phyloP scores from a whole-genome alignment of 2,329 filamentous ascomycete species.

The Alternaria tenuissima region DNA sequence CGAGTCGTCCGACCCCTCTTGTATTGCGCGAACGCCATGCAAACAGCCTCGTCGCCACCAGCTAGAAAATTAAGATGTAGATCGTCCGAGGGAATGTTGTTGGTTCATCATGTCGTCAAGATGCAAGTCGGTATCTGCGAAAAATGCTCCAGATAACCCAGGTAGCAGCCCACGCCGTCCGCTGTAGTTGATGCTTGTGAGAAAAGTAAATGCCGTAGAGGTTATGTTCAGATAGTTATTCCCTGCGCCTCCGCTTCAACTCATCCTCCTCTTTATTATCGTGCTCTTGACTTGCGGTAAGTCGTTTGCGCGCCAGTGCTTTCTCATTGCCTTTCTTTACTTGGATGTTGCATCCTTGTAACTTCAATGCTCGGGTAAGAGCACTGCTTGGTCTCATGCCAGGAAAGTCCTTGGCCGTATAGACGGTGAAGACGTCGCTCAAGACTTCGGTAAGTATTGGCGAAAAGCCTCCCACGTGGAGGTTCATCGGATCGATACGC shows the following conservation, averaged over 20 bases:
- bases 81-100: constrained; percentile 24
- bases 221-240: constrained; percentile 29
- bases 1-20: constrained; percentile 6
- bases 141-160: constrained; percentile 44
- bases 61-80: constrained; percentile 24
- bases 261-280: constrained; percentile 52
- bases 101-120: constrained; percentile 45
- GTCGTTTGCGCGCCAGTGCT: constrained; percentile 54
- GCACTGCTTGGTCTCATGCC: constrained; percentile 82
- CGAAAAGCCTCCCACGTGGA: constrained; percentile 61
- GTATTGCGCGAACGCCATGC: constrained; percentile 11
- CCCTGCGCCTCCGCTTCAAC: constrained; percentile 48
- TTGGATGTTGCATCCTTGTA: constrained; percentile 83
- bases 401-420: constrained; percentile 85
- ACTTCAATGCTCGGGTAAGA: constrained; percentile 76
- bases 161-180: constrained; percentile 40
- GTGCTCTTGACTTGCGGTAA: constrained; percentile 51
- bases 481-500: constrained; percentile 70
- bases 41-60: constrained; percentile 15
- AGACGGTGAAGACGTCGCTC: constrained; percentile 79
- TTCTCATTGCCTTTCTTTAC: constrained; percentile 87
- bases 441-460: constrained; percentile 62
- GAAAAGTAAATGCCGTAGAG: constrained; percentile 6
- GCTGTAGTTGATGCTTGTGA: constrained; percentile 29
- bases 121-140: constrained; percentile 45